Conservation (phyloP, 305 asterid genomes). For the Solanum hybrid region DNA sequence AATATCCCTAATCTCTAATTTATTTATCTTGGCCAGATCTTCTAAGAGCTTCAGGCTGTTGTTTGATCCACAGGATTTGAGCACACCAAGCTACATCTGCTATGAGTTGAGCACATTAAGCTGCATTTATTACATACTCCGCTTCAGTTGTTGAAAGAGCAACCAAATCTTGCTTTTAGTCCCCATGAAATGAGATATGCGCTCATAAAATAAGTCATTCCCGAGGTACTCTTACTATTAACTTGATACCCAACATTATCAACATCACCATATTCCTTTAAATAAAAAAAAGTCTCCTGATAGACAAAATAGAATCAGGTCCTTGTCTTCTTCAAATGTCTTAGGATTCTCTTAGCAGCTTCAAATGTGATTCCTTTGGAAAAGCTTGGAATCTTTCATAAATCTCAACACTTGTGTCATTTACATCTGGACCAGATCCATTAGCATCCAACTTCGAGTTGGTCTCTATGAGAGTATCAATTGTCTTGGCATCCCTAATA, state of each 20-base stretch:
- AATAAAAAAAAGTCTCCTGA: no score
- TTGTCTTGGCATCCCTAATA: background rate
- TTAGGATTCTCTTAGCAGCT: background rate
- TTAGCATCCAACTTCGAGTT: background rate
- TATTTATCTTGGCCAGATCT: no score
- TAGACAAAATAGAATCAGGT: background rate
- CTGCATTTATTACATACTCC: no score
- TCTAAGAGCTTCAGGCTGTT: no score
- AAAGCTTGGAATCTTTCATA: background rate
- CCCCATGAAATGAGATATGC: background rate
- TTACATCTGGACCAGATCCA: background rate
- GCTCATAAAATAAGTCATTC: background rate
- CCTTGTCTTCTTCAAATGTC: background rate
- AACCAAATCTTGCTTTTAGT: background rate
- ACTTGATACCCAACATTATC: background rate
- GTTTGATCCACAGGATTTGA: no score
- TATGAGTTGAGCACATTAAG: no score
- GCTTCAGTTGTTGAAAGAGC: no score
- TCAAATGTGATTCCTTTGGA: background rate
- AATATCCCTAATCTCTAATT: no score
- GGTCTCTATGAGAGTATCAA: background rate
- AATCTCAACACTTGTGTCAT: background rate
- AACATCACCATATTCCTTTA: background rate
- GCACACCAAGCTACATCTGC: no score
- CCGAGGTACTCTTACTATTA: background rate